A percentile compares a stretch with the other conserved stretches of the same genome.
Evolutionary conservation across 345 rosid genomes (phyloP).

Genomic region (Ricinus communis): DNA sequence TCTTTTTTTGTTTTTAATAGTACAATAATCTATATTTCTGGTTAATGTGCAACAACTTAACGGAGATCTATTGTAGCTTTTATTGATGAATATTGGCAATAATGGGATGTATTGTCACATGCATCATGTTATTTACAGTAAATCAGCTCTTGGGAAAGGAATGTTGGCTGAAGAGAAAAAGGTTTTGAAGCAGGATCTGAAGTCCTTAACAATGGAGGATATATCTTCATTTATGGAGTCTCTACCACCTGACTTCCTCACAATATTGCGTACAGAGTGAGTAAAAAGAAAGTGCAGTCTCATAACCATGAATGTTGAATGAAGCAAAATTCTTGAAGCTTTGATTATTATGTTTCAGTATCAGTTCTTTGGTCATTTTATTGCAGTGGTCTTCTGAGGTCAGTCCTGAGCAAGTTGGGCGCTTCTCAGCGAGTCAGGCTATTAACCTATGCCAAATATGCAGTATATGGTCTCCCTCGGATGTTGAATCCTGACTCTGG

Average conservation of each 20-base stretch:
- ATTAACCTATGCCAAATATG: slow-evolving; percentile 64
- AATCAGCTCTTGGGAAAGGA: slow-evolving; percentile 64
- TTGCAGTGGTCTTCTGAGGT: slow-evolving; percentile 71
- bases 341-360: slow-evolving; percentile 28
- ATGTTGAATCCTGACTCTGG: slow-evolving; percentile 42
- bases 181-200: slow-evolving; percentile 61
- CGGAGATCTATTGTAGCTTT: neutral
- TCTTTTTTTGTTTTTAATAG: neutral
- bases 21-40: neutral
- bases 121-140: slow-evolving; percentile 56
- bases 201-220: slow-evolving; percentile 71
- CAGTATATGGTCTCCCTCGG: slow-evolving; percentile 57
- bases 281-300: slow-evolving; percentile 16
- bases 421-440: slow-evolving; percentile 63
- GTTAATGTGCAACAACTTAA: neutral
- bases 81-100: neutral
- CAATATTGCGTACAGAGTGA: slow-evolving; percentile 73
- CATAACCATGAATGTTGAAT: neutral
- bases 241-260: slow-evolving; percentile 71
- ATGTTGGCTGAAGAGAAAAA: slow-evolving; percentile 66
- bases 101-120: slow-evolving; percentile 3
- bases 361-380: neutral
- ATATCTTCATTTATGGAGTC: slow-evolving; percentile 86
- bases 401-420: slow-evolving; percentile 53
- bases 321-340: slow-evolving; percentile 3